Evolutionary conservation across 495 filamentous ascomycete species (phyloP).

Genomic region (Rhypophila decipiens): DNA sequence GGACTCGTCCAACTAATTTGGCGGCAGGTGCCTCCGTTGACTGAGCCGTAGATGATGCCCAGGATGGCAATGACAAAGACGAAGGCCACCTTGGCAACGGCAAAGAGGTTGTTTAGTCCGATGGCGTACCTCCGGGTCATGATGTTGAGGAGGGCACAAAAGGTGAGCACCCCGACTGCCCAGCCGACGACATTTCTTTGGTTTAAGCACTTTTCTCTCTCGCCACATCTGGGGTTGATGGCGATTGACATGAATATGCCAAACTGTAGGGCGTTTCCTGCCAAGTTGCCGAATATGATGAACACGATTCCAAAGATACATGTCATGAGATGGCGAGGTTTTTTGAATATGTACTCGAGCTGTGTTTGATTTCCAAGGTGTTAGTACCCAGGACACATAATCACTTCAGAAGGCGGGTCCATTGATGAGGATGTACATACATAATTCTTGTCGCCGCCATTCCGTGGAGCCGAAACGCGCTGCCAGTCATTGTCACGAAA

Average conservation of each 20-base stretch:
- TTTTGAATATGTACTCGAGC: constrained; percentile 8
- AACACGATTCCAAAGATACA: constrained; percentile 8
- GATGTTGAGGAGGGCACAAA: constrained; percentile 1
- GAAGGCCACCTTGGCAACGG: not conserved
- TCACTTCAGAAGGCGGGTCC: not conserved
- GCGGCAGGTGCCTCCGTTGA: constrained; percentile 1
- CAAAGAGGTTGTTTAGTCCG: constrained; percentile 2
- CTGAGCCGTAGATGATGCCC: constrained; percentile 6
- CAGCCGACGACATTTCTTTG: constrained; percentile 1
- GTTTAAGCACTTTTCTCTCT: not conserved
- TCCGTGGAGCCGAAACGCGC: constrained; percentile 1
- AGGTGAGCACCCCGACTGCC: not conserved
- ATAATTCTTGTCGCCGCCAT: constrained; percentile 7
- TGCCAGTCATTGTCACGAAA: not conserved
- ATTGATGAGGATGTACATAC: not conserved
- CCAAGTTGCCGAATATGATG: constrained; percentile 5
- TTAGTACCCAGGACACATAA: not conserved
- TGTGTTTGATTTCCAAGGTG: too few species aligned
- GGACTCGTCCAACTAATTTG: constrained; percentile 4
- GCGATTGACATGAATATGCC: not conserved
- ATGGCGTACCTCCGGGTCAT: not conserved
- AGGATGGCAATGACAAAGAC: not conserved
- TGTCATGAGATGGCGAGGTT: not conserved
- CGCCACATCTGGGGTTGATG: not conserved
- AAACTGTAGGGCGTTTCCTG: constrained; percentile 4